A percentile compares a stretch with the other conserved stretches of the same genome.
These are phyloP conservation scores for Isoetes engelmannii DNA, from an alignment of 83 land plant species.

Conservation along the genomic window DNA sequence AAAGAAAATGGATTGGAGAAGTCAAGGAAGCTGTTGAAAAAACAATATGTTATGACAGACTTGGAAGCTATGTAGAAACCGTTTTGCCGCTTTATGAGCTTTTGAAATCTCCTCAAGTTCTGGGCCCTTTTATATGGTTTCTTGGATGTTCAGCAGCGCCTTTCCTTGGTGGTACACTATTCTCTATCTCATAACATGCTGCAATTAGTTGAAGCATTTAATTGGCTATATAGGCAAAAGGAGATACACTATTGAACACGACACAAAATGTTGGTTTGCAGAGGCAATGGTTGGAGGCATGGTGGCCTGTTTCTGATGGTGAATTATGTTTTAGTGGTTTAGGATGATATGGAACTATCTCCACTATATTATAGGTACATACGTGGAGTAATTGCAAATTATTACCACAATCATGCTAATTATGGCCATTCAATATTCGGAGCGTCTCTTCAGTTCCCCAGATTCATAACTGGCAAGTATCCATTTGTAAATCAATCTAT, in stretches of 20 bases:
- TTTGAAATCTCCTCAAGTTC: constrained; percentile 47
- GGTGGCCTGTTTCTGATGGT: constrained; percentile 87
- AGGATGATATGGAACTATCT: constrained; percentile 91
- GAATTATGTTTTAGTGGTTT: constrained; percentile 91
- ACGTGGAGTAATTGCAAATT: constrained; percentile 47
- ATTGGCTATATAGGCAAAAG: constrained; percentile 68
- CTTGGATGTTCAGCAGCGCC: constrained; percentile 65
- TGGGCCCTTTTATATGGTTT: constrained; percentile 57
- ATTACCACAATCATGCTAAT: constrained; percentile 57
- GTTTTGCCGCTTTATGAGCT: constrained; percentile 21
- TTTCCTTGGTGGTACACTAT: constrained; percentile 57
- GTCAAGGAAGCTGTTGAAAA: not conserved
- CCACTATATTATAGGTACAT: constrained; percentile 65
- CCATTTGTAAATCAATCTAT: not conserved
- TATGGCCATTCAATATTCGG: constrained; percentile 67
- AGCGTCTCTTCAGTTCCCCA: constrained; percentile 76
- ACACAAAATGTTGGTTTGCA: constrained; percentile 75
- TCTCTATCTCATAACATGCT: constrained; percentile 46
- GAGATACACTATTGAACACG: constrained; percentile 68
- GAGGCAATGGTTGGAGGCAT: constrained; percentile 97
- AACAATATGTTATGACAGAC: not conserved
- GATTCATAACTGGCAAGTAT: constrained; percentile 75
- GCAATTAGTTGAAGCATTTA: constrained; percentile 49
- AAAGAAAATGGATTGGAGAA: no score
- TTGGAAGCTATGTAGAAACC: not conserved